Base-by-base conservation (phyloP, 2,329 filamentous ascomycete species). In the Neofusicoccum ribis region DNA sequence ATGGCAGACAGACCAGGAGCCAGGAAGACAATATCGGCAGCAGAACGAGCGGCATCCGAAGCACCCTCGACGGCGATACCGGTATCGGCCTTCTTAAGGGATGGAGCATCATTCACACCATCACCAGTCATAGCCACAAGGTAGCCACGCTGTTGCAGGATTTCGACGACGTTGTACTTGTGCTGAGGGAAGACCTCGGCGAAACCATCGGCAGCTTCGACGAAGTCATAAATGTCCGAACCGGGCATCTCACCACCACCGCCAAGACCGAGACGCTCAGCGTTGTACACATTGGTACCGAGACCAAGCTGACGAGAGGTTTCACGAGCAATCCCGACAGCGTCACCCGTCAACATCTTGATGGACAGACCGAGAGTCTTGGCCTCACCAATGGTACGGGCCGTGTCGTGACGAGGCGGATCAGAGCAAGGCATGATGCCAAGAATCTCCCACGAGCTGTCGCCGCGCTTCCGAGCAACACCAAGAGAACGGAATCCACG, bases 81-180 rank as follows among this genome's bases (percentile, higher is more conserved):
- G 73, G 92, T 96, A 82, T 97, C 92, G n/a, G 92, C 92, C 84
- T 93, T 96, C 84, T 96, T 96, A 76, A 96, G 84, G 36, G 92
- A 96, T 69, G 92, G 91, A 69, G 92, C 92, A 80, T 96, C 92
- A 82, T 96, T 96, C 82, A 96, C 92, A 86, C 92, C 92, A 72
- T 96, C 93, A 85, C 92, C 92, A 80, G 92, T 97, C 93, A 97
- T 96, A 78, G 92, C 93, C 81, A 96, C 92, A 46, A 96, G 87
- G 81, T 96, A 93, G 70, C 92, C 92, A 87, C 92, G 91, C 83
- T 94, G 90, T 82, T 96, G 92, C 59, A 96, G 87, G 75, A 96
- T 96, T 81, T 96, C 92, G 72, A 96, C 92, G 78, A 95, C 92
- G 70, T 92, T 91, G 83, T 93, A 96, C 85, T 96, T 96, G 86